Evolutionary conservation across 1,284 basidiomycete genomes (phyloP).

Genomic region (Apiotrichum akiyoshidainum): DNA sequence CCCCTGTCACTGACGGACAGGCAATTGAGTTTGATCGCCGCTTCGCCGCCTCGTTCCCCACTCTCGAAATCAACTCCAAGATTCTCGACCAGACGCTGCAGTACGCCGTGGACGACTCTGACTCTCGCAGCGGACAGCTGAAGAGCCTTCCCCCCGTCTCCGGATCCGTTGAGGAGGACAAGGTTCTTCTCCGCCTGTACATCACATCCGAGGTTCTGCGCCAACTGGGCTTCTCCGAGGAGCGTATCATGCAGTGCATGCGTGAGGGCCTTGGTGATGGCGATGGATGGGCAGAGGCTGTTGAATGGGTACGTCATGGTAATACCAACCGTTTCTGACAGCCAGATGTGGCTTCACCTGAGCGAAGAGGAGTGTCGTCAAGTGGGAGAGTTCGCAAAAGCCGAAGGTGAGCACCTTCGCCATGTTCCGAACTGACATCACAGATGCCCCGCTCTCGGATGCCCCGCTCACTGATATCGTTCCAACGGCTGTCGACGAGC

Average conservation of each 20-base stretch:
- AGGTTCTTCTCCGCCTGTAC: conserved; percentile 66
- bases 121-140: conserved; percentile 32
- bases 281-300: conserved; percentile 82
- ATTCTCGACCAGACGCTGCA: conserved; percentile 62
- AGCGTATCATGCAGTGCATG: conserved; percentile 55
- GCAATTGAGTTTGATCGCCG: conserved; percentile 76
- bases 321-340: conserved; percentile 5
- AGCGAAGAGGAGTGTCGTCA: conserved; percentile 60
- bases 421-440: not conserved
- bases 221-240: conserved; percentile 74
- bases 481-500: not conserved
- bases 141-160: not conserved
- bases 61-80: conserved; percentile 62
- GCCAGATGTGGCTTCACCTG: conserved; percentile 67
- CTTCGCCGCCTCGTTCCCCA: conserved; percentile 64
- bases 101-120: conserved; percentile 43
- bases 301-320: conserved; percentile 71
- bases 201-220: conserved; percentile 79
- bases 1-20: too few relatives aligned
- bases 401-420: not conserved
- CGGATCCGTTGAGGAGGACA: conserved; percentile 58
- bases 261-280: conserved; percentile 43
- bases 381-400: conserved; percentile 30
- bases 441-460: not conserved
- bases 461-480: conserved; percentile 12